Evolutionary conservation across 2,329 filamentous ascomycete genomes (phyloP), one percentile per base, ranked within the genome.

Genomic region (Fusarium keratoplasticum): DNA sequence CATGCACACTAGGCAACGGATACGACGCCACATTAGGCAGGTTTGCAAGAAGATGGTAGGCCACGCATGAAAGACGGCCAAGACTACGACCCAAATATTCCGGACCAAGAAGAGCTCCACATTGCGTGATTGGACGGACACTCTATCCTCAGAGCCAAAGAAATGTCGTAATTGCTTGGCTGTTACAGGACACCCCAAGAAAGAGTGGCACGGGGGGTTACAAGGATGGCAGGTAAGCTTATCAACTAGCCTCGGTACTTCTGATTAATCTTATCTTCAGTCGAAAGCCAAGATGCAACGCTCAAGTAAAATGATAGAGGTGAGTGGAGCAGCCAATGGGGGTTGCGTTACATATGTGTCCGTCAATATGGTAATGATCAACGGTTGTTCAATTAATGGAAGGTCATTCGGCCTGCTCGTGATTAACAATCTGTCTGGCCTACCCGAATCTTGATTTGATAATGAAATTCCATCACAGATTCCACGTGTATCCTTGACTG

Each of bases 171-270:
- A 58, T 58, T 13, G 35, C 55, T 58, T 58, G 55, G 55, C 55
- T 58, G 55, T 40, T 38, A 38, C 55, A 36, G 22, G 22, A 27
- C 22, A 47, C 14, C 14, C 42, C 22, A 47, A 25, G 42, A 47
- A 47, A 47, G 42, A 47, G 22, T 14, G 22, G 42, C 22, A 47
- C 5, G 22, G 35, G 27, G 29, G 35, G 22, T 58, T 27, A 8
- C 55, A 58, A 58, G 55, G 31, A 27, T 38, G 55, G 55, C 35
- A 58, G 55, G 35, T 58, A 58, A 58, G 55, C 55, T 58, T 40
- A 58, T 58, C 55, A 36, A 22, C 52, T 25, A 22, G 52, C n/a
- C 31, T 25, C 55, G 55, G 55, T 16, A 38, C 31, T 58, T 58
- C 35, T 36, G 35, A 31, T 58, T 4, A 27, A 58, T 40, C 33